These are phyloP conservation scores for Yamadazyma dushanensis DNA, from an alignment of 1,139 yeast species.

Conservation along the genomic window DNA sequence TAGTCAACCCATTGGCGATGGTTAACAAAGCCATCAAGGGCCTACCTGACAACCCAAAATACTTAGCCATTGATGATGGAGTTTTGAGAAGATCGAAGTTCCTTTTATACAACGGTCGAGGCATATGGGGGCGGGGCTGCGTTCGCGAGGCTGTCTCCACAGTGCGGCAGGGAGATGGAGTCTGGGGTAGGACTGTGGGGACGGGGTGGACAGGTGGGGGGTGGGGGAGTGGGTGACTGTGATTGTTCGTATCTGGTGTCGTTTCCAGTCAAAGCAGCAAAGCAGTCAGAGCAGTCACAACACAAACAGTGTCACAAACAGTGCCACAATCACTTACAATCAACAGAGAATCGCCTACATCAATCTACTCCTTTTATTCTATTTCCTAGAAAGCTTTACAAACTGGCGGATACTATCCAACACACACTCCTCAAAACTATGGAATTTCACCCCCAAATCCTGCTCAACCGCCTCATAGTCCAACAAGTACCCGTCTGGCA, in stretches of 20 bases:
- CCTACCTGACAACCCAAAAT: constrained; percentile 16
- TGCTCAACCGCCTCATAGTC: constrained; percentile 28
- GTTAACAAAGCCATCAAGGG: constrained; percentile 13
- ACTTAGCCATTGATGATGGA: constrained; percentile 10
- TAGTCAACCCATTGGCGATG: constrained; percentile 15
- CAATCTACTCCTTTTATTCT: too few relatives aligned
- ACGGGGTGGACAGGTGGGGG: background rate
- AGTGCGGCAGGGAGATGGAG: background rate
- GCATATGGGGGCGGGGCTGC: constrained; percentile 3
- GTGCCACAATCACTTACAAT: too few relatives aligned
- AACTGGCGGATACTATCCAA: constrained; percentile 41
- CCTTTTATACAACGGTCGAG: background rate
- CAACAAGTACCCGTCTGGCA: constrained; percentile 17
- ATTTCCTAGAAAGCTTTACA: constrained; percentile 1
- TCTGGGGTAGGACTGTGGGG: background rate
- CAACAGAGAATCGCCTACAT: too few relatives aligned
- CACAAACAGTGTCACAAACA: too few relatives aligned
- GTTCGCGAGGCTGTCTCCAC: background rate
- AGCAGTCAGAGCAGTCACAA: too few relatives aligned
- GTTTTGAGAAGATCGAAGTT: background rate
- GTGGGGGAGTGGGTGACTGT: too few relatives aligned
- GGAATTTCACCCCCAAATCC: constrained; percentile 35
- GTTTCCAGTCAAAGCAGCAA: too few relatives aligned
- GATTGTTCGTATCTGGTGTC: too few relatives aligned
- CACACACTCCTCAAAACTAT: constrained; percentile 30